Evolutionary conservation across 768 basidiomycete species (phyloP).

Genomic region (Boletus fagicola): DNA sequence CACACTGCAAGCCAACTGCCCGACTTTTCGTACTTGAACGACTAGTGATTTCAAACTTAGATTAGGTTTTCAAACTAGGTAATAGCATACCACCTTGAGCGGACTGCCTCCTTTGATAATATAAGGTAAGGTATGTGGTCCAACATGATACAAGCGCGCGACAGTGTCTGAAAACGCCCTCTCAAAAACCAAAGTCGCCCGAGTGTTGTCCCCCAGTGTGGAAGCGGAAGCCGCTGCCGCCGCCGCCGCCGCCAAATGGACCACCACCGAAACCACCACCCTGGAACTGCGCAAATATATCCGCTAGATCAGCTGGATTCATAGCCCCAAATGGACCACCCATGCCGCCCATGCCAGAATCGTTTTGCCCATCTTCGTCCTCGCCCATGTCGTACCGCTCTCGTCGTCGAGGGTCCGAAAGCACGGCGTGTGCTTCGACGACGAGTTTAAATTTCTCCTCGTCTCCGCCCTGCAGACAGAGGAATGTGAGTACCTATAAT

Average conservation of each 20-base stretch:
- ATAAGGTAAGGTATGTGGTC: conserved; percentile 10
- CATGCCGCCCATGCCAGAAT: conserved; percentile 40
- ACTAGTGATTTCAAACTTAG: too few species aligned
- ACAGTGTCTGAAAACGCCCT: neutral
- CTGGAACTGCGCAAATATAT: conserved; percentile 64
- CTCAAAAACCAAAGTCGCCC: conserved; percentile 22
- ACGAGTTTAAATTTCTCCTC: conserved; percentile 96
- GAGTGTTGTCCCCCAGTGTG: conserved; percentile 14
- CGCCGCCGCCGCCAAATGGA: conserved; percentile 26
- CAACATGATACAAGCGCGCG: neutral
- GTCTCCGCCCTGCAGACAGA: conserved; percentile 68
- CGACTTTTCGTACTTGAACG: too few species aligned
- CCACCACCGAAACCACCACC: conserved; percentile 34
- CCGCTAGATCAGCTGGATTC: conserved; percentile 53
- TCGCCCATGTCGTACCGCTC: conserved; percentile 80
- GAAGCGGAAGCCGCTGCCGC: conserved; percentile 34
- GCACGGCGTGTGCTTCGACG: conserved; percentile 75
- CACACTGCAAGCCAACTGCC: too few species aligned
- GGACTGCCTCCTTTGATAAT: neutral
- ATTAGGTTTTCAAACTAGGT: too few species aligned
- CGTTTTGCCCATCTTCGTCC: conserved; percentile 68
- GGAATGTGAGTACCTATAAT: conserved; percentile 5
- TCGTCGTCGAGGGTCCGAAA: conserved; percentile 72
- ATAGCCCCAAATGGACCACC: conserved; percentile 41
- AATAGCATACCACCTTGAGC: too few species aligned